Percentiles rank a stretch among this genome's conserved stretches.
Evolutionary conservation across 495 filamentous ascomycete species (phyloP).

Genomic region (Podospora anserina): DNA sequence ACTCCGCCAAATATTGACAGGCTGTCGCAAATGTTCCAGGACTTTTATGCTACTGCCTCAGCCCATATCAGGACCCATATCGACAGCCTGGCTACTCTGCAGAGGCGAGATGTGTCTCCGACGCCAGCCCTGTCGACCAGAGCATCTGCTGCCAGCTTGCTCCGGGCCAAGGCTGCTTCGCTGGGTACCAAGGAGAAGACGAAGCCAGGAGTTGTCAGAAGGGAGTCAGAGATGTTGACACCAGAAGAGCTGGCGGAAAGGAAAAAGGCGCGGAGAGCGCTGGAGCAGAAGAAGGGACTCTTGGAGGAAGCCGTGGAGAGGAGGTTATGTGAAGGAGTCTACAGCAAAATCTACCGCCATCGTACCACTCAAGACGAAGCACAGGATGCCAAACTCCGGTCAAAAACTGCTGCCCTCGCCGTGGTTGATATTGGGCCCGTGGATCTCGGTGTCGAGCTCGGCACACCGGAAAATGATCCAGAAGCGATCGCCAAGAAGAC

Average conservation of each 20-base stretch:
- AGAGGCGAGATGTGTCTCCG: slow-evolving; percentile 60
- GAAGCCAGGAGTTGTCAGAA: slow-evolving; percentile 33
- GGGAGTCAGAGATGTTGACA: slow-evolving; percentile 89
- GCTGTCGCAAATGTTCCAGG: slow-evolving; percentile 85
- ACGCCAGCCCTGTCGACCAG: slow-evolving; percentile 48
- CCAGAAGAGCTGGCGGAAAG: slow-evolving; percentile 75
- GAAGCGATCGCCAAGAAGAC: slow-evolving; percentile 59
- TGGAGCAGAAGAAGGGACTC: slow-evolving; percentile 70
- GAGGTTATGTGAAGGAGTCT: slow-evolving; percentile 80
- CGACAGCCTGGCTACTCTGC: slow-evolving; percentile 68
- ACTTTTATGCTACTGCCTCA: slow-evolving; percentile 83
- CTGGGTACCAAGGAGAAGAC: slow-evolving; percentile 50
- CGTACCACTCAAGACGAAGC: slow-evolving; percentile 90
- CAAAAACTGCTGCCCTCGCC: slow-evolving; percentile 85
- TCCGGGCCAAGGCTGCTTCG: slow-evolving; percentile 51
- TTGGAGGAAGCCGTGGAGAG: slow-evolving; percentile 92
- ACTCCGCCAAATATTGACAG: slow-evolving; percentile 79
- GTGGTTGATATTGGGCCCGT: slow-evolving; percentile 85
- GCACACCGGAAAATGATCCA: slow-evolving; percentile 43
- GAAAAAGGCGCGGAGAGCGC: slow-evolving; percentile 68
- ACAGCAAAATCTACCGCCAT: slow-evolving; percentile 85
- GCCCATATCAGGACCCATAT: slow-evolving; percentile 87
- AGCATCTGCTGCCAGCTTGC: slow-evolving; percentile 50
- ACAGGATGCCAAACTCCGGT: slow-evolving; percentile 89
- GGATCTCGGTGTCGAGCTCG: slow-evolving; percentile 80